Conservation (phyloP, 352 stramenopile species). For the Thalassiosira hispida region DNA sequence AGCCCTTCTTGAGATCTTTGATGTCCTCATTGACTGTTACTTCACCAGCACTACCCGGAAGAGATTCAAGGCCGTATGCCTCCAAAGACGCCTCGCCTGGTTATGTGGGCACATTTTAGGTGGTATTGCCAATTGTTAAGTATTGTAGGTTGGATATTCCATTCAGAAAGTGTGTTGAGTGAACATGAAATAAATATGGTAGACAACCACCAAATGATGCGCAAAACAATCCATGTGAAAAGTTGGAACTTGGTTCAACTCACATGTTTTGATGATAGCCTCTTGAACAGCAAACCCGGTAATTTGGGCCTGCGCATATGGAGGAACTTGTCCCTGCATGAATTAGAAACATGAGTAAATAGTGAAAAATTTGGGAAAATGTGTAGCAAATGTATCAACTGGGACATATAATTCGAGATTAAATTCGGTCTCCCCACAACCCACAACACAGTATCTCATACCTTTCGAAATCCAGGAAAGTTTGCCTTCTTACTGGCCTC, state of each 20-base stretch:
- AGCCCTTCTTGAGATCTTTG: conserved; percentile 71
- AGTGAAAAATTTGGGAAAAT: not conserved
- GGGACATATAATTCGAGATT: too few species aligned
- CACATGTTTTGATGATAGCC: conserved; percentile 78
- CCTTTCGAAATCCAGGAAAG: conserved; percentile 84
- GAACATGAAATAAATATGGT: not conserved
- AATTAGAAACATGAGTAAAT: not conserved
- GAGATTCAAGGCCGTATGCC: conserved; percentile 78
- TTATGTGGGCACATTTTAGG: not conserved
- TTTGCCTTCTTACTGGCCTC: conserved; percentile 81
- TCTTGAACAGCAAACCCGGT: conserved; percentile 80
- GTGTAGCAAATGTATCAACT: too few species aligned
- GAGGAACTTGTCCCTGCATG: conserved; percentile 67
- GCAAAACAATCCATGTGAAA: not conserved
- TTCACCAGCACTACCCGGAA: conserved; percentile 63
- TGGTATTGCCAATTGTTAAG: not conserved
- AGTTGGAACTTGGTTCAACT: conserved; percentile 23
- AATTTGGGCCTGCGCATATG: conserved; percentile 80
- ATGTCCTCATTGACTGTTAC: conserved; percentile 77
- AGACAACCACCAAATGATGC: not conserved
- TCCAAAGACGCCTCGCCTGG: conserved; percentile 60
- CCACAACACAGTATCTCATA: conserved; percentile 14
- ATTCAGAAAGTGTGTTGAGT: not conserved
- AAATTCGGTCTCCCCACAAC: too few species aligned
- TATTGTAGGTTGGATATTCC: not conserved